Percentiles rank a stretch among this genome's conserved stretches.
Conservation (phyloP, 2,329 filamentous ascomycete genomes). For the Zymoseptoria ardabiliae region DNA sequence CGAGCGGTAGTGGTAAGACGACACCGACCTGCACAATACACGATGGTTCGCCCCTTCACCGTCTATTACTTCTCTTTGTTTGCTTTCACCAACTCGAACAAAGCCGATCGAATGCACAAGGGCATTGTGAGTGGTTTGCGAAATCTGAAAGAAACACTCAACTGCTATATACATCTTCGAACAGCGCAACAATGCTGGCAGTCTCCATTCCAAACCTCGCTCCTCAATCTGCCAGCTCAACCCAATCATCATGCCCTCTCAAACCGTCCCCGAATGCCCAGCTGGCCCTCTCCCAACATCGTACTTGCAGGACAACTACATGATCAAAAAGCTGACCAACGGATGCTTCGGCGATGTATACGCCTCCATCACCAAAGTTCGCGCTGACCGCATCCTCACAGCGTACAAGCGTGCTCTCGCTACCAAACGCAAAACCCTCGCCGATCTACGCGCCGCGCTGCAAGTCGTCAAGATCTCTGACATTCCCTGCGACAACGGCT, state of each 20-base stretch:
- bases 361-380: not conserved
- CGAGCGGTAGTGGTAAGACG: not conserved
- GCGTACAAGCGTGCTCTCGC: not conserved
- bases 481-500: not conserved
- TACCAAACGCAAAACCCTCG: not conserved
- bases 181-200: not conserved
- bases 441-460: not conserved
- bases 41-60: not conserved
- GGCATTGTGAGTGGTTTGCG: not conserved
- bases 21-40: not conserved
- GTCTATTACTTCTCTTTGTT: not conserved
- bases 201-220: not conserved
- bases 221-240: not conserved
- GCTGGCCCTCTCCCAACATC: slow-evolving; percentile 17
- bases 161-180: not conserved
- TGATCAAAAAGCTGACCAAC: not conserved
- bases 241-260: slow-evolving; percentile 31
- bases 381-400: not conserved
- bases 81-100: not conserved
- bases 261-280: slow-evolving; percentile 27
- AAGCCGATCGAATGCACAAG: not conserved
- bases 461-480: not conserved
- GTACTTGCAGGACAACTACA: not conserved
- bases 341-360: not conserved
- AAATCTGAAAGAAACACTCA: not conserved